Conservation (phyloP, 2,329 filamentous ascomycete species). For the Escovopsis weberi region DNA sequence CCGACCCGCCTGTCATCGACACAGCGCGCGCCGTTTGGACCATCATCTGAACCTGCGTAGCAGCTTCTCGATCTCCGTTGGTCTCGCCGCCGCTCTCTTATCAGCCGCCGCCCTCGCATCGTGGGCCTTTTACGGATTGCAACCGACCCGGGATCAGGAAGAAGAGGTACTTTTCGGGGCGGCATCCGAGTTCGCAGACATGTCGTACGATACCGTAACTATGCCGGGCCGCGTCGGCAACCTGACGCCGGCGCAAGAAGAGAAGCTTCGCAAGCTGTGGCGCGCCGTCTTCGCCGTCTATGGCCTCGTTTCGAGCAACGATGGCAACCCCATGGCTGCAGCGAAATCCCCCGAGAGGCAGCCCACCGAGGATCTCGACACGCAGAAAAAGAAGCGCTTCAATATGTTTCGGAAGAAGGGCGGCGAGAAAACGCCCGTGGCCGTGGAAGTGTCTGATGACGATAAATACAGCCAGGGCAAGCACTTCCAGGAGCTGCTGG, state of each 20-base stretch:
- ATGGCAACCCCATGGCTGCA: slow-evolving; percentile 10
- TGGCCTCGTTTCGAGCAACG: slow-evolving; percentile 32
- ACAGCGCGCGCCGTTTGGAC: neutral
- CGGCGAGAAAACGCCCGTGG: slow-evolving; percentile 19
- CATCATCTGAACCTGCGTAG: slow-evolving; percentile 1
- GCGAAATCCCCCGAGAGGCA: slow-evolving; percentile 4
- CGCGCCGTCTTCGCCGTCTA: slow-evolving; percentile 59
- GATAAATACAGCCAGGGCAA: slow-evolving; percentile 91
- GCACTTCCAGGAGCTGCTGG: slow-evolving; percentile 69
- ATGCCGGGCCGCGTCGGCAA: slow-evolving; percentile 64
- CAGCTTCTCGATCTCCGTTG: neutral
- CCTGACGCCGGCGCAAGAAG: slow-evolving; percentile 77
- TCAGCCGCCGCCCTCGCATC: neutral
- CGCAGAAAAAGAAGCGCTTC: slow-evolving; percentile 58
- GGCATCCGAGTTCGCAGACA: neutral
- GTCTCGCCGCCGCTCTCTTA: slow-evolving; percentile 1
- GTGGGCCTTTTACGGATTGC: neutral
- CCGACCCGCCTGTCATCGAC: no score
- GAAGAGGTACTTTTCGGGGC: neutral
- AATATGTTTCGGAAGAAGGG: slow-evolving; percentile 54
- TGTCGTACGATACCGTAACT: slow-evolving; percentile 19
- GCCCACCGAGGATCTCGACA: slow-evolving; percentile 23
- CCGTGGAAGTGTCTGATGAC: slow-evolving; percentile 35
- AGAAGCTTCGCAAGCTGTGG: slow-evolving; percentile 84
- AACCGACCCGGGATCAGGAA: neutral